A percentile compares a stretch with the other conserved stretches of the same genome.
These are phyloP conservation scores for Tricholoma sp. DNA, from an alignment of 768 basidiomycete genomes.

Conservation along the genomic window DNA sequence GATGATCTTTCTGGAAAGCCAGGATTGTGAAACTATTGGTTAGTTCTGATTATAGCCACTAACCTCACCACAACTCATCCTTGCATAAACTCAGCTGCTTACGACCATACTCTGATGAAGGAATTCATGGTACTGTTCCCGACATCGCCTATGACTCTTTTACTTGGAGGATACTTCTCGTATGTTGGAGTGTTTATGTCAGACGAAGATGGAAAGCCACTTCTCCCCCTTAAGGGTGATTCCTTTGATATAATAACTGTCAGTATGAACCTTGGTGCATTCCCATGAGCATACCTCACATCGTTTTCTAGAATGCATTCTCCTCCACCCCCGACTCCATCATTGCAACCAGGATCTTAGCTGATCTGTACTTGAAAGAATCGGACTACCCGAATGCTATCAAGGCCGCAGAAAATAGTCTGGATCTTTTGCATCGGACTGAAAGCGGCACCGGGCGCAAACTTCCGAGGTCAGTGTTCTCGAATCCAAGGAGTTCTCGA, in stretches of 20 bases:
- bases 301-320: constrained; percentile 47
- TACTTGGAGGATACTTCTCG: constrained; percentile 64
- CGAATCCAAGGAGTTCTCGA: background rate
- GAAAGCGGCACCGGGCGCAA: constrained; percentile 56
- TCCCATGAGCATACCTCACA: constrained; percentile 5
- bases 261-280: constrained; percentile 16
- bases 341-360: constrained; percentile 60
- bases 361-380: constrained; percentile 61
- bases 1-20: constrained; percentile 70
- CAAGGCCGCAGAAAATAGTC: constrained; percentile 64
- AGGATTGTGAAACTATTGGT: constrained; percentile 66
- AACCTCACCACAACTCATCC: background rate
- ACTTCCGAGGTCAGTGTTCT: constrained; percentile 41
- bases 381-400: constrained; percentile 72
- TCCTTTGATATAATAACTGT: constrained; percentile 62
- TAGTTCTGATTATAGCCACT: constrained; percentile 20
- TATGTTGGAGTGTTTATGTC: constrained; percentile 46
- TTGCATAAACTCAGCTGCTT: constrained; percentile 42
- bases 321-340: constrained; percentile 47
- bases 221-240: constrained; percentile 41
- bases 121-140: constrained; percentile 68
- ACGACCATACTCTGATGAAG: constrained; percentile 51
- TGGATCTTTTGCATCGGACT: constrained; percentile 47
- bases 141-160: constrained; percentile 41
- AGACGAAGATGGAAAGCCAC: constrained; percentile 38